Conservation (phyloP, 208 protist species). For the Trypanosoma vivax region DNA sequence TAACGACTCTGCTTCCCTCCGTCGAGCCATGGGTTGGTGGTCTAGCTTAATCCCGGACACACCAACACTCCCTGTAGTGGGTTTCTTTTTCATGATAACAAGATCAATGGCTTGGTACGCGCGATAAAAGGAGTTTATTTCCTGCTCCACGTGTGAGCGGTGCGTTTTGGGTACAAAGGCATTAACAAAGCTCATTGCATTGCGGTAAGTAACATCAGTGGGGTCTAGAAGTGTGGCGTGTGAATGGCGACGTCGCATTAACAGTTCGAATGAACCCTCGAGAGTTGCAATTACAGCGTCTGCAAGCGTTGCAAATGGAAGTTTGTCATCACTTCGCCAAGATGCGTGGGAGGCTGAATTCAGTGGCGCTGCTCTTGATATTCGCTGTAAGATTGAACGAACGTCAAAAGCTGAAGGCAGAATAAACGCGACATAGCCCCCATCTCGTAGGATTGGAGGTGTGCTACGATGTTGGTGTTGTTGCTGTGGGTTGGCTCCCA, state of each 20-base stretch:
- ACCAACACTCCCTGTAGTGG: background rate
- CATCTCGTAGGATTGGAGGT: constrained; percentile 18
- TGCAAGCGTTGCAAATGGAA: too few species aligned
- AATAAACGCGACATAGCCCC: constrained; percentile 48
- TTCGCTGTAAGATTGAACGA: constrained; percentile 9
- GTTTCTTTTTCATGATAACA: constrained; percentile 49
- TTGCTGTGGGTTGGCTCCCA: background rate
- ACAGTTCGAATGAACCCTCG: constrained; percentile 54
- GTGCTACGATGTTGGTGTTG: background rate
- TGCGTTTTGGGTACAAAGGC: constrained; percentile 9
- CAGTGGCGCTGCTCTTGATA: constrained; percentile 1
- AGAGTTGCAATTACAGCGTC: constrained; percentile 39
- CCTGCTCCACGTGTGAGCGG: constrained; percentile 8
- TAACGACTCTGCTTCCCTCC: constrained; percentile 13
- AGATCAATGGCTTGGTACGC: constrained; percentile 36
- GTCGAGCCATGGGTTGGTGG: background rate
- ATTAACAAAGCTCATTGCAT: constrained; percentile 3
- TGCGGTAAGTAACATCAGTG: background rate
- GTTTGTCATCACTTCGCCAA: too few species aligned
- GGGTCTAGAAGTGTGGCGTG: constrained; percentile 5
- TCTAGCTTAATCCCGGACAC: background rate
- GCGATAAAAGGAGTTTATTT: constrained; percentile 16
- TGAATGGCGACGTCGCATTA: constrained; percentile 38
- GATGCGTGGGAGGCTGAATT: too few species aligned
- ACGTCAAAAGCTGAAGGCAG: constrained; percentile 47